phyloP scores from a whole-genome alignment of 2,329 filamentous ascomycete species.

The Diaporthe citri region DNA sequence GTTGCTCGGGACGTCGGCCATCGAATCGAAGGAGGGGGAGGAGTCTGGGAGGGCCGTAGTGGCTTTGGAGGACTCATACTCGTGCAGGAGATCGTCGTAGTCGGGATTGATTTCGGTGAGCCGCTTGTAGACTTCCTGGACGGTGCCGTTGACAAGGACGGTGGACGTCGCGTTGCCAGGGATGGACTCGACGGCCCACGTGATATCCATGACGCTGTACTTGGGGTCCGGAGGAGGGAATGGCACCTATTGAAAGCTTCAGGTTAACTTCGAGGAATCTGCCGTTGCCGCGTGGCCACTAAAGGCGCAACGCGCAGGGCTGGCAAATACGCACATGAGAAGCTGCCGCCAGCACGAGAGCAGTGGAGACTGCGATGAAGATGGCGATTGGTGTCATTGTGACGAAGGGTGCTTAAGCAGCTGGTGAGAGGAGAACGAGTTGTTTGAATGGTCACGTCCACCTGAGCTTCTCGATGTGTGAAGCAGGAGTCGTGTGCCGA shows the following conservation, averaged over 20 bases:
- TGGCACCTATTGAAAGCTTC: neutral
- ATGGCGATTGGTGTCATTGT: neutral
- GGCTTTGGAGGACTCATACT: neutral
- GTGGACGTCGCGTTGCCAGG: neutral
- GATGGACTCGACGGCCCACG: neutral
- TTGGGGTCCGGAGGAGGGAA: neutral
- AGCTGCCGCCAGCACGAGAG: neutral
- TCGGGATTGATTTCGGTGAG: neutral
- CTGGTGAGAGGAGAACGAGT: neutral
- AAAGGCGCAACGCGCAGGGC: neutral
- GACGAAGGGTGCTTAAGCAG: neutral
- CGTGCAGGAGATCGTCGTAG: neutral
- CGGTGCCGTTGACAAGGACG: neutral
- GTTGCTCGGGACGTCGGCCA: neutral
- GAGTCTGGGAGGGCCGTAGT: neutral
- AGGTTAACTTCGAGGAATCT: neutral
- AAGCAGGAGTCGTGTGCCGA: too few relatives aligned
- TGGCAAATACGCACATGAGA: neutral
- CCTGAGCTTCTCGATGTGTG: neutral
- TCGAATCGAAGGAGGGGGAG: neutral
- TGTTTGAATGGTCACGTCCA: neutral
- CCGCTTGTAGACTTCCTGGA: neutral
- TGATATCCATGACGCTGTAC: neutral
- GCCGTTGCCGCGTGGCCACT: too few relatives aligned
- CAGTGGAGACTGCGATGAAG: neutral